A percentile compares a stretch with the other conserved stretches of the same genome.
Conservation (phyloP, 371 early-diverging fungal genomes). For the Sporodiniella umbellata region DNA sequence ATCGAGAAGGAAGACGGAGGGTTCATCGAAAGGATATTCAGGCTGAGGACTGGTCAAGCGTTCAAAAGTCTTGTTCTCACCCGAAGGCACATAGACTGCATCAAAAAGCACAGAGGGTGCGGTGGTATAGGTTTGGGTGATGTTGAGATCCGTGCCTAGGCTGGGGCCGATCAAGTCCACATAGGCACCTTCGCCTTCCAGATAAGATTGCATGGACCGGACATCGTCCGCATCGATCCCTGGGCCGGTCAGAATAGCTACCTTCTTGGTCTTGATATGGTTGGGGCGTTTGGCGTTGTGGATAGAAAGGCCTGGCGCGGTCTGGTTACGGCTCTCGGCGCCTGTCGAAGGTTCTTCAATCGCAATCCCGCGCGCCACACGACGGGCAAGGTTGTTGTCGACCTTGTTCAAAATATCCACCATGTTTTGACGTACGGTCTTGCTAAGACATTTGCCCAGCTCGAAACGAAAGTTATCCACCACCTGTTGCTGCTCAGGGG, state of each 20-base stretch:
- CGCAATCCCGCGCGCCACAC: slow-evolving; percentile 35
- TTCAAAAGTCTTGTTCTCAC: slow-evolving; percentile 17
- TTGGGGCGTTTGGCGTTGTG: slow-evolving; percentile 28
- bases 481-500: slow-evolving; percentile 37
- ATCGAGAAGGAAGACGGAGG: slow-evolving; percentile 29
- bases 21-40: slow-evolving; percentile 34
- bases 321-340: slow-evolving; percentile 20
- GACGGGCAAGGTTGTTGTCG: slow-evolving; percentile 39
- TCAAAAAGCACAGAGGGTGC: slow-evolving; percentile 37
- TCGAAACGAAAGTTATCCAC: slow-evolving; percentile 45
- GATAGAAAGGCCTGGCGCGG: slow-evolving; percentile 26
- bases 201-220: slow-evolving; percentile 20
- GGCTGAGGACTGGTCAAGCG: slow-evolving; percentile 5
- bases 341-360: slow-evolving; percentile 22
- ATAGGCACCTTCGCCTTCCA: slow-evolving; percentile 28
- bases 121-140: slow-evolving; percentile 27
- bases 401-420: slow-evolving; percentile 36
- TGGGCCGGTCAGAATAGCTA: slow-evolving; percentile 36
- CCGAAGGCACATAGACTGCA: slow-evolving; percentile 40
- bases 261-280: slow-evolving; percentile 27
- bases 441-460: slow-evolving; percentile 29
- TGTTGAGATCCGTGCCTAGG: slow-evolving; percentile 16
- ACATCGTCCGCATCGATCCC: slow-evolving; percentile 25
- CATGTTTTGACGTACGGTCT: slow-evolving; percentile 32
- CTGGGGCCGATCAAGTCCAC: slow-evolving; percentile 25